These are phyloP conservation scores for bread wheat (Triticum aestivum) DNA, from an alignment of 176 grass and related monocot genomes.

Conservation along the genomic window IWGSC_CS_RefSeq_v2.1 NC_057795.1:167194857-167195356, in stretches of 20 bases:
- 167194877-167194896: conserved; percentile 71
- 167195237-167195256: neutral
- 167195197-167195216: neutral
- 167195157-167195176: conserved; percentile 15
- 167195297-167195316: too few species aligned
- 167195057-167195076: neutral
- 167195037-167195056: neutral
- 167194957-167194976: conserved; percentile 76
- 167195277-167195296: too few species aligned
- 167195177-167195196: neutral
- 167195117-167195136: too few species aligned
- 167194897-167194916: conserved; percentile 84
- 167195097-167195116: neutral
- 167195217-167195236: neutral
- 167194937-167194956: conserved; percentile 96
- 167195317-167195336: too few species aligned
- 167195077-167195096: neutral
- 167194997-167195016: neutral
- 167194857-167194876: conserved; percentile 47
- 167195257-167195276: too few species aligned
- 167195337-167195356: too few species aligned
- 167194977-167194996: conserved; percentile 34
- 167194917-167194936: conserved; percentile 98
- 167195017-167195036: conserved; percentile 2
- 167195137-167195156: neutral